Evolutionary conservation across 2,329 filamentous ascomycete species (phyloP).

Genomic region (Colletotrichum cuscutae): DNA sequence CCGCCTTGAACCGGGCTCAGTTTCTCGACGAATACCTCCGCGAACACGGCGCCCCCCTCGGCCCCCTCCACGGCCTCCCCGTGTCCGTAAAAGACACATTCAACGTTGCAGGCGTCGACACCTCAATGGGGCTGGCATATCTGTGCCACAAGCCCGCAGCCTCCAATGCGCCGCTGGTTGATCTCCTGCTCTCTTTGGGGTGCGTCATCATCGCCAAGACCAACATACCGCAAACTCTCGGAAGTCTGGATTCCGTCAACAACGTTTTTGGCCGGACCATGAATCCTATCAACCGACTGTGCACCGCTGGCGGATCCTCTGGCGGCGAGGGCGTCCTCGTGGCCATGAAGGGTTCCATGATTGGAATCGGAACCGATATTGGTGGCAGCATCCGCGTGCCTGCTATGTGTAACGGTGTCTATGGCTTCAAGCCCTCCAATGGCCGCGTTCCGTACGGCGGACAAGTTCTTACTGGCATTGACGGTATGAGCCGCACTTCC

Average conservation of each 20-base stretch:
- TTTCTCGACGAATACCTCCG: slow-evolving; percentile 57
- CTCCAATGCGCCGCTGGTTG: slow-evolving; percentile 42
- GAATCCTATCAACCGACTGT: slow-evolving; percentile 29
- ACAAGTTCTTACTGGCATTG: background rate
- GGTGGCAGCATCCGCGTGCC: slow-evolving; percentile 32
- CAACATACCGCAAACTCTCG: slow-evolving; percentile 42
- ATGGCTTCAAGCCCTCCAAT: slow-evolving; percentile 29
- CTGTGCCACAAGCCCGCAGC: slow-evolving; percentile 45
- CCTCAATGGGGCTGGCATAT: slow-evolving; percentile 49
- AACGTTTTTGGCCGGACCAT: slow-evolving; percentile 30
- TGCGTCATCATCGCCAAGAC: slow-evolving; percentile 38
- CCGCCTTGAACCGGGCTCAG: slow-evolving; percentile 58
- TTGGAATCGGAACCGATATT: slow-evolving; percentile 28
- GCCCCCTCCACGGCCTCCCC: slow-evolving; percentile 71
- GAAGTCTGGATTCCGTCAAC: slow-evolving; percentile 34
- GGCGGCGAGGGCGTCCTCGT: slow-evolving; percentile 30
- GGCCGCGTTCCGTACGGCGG: slow-evolving; percentile 25
- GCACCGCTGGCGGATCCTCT: slow-evolving; percentile 26
- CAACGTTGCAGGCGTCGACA: slow-evolving; percentile 56
- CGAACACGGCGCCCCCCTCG: slow-evolving; percentile 54
- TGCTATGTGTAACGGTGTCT: slow-evolving; percentile 31
- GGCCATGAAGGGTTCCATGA: slow-evolving; percentile 21
- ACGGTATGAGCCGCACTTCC: slow-evolving; percentile 25
- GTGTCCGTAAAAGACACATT: slow-evolving; percentile 62
- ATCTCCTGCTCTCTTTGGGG: slow-evolving; percentile 43